phyloP scores from a whole-genome alignment of 805 yeast species.

The Metschnikowia aberdeeniae region DNA sequence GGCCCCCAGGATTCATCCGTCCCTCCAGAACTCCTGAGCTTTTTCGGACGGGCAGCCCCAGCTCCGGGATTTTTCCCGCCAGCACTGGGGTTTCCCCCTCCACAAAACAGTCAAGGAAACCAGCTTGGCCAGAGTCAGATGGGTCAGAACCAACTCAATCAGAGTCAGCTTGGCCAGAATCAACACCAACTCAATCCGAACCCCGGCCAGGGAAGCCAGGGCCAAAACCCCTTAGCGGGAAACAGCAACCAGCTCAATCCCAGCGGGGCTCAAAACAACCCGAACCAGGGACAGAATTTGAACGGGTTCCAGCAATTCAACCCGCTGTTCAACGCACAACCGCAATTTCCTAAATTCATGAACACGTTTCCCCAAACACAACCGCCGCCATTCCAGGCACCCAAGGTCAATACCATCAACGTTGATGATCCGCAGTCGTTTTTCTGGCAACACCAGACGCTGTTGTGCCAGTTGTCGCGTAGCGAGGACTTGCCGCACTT shows the following conservation, averaged over 20 bases:
- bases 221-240: constrained; percentile 9
- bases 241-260: not conserved
- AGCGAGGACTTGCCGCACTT: constrained; percentile 64
- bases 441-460: constrained; percentile 78
- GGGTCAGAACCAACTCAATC: constrained; percentile 18
- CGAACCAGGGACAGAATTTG: constrained; percentile 13
- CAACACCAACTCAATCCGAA: constrained; percentile 7
- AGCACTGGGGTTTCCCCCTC: constrained; percentile 26
- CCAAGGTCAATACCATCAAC: constrained; percentile 29
- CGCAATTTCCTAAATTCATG: constrained; percentile 12
- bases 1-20: constrained; percentile 13
- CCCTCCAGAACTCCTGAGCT: constrained; percentile 20
- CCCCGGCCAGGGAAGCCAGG: constrained; percentile 8
- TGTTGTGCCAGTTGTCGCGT: constrained; percentile 68
- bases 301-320: constrained; percentile 16
- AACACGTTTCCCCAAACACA: constrained; percentile 20
- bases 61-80: constrained; percentile 20
- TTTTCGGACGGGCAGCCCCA: constrained; percentile 21
- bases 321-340: constrained; percentile 16
- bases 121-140: not conserved
- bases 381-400: constrained; percentile 18
- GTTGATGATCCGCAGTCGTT: constrained; percentile 40
- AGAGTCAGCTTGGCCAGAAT: constrained; percentile 21
- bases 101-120: constrained; percentile 25
- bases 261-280: constrained; percentile 1